Conservation (phyloP, 1,284 basidiomycete genomes). For the Exsudoporus floridanus region DNA sequence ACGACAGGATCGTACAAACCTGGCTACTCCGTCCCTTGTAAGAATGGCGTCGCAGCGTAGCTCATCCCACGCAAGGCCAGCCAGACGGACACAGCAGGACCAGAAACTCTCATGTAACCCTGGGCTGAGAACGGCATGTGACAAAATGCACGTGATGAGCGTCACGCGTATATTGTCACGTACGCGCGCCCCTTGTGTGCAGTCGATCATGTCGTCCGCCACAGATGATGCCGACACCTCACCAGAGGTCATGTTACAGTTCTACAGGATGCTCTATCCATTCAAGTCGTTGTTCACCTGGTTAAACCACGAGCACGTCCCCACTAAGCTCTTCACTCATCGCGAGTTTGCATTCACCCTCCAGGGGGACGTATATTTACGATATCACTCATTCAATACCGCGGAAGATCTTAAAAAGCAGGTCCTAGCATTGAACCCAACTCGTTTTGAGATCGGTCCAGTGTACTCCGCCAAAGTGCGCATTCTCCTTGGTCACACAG, state of each 20-base stretch:
- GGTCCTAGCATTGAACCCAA: slow-evolving; percentile 78
- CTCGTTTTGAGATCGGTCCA: slow-evolving; percentile 96
- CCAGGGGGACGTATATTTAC: slow-evolving; percentile 87
- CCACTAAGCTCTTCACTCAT: slow-evolving; percentile 79
- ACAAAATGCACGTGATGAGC: slow-evolving; percentile 12
- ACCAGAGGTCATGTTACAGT: slow-evolving; percentile 75
- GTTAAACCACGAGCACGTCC: slow-evolving; percentile 88
- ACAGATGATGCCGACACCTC: slow-evolving; percentile 25
- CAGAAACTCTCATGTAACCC: too few species aligned
- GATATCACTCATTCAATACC: slow-evolving; percentile 89
- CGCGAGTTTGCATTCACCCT: slow-evolving; percentile 98
- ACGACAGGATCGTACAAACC: slow-evolving; percentile 4
- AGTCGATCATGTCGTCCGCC: slow-evolving; percentile 15
- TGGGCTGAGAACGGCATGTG: not conserved
- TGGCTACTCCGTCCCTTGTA: not conserved
- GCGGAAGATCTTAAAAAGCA: slow-evolving; percentile 93
- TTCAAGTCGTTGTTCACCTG: slow-evolving; percentile 93
- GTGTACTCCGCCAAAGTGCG: slow-evolving; percentile 86
- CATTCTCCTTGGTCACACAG: slow-evolving; percentile 18
- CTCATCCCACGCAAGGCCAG: too few species aligned
- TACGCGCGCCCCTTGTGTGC: slow-evolving; percentile 5
- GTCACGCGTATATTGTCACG: slow-evolving; percentile 28
- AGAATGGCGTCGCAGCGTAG: not conserved
- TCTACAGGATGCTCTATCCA: slow-evolving; percentile 91
- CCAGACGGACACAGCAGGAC: too few species aligned